Conservation (phyloP, 768 basidiomycete species). For the Pleurotus ostreatus region DNA sequence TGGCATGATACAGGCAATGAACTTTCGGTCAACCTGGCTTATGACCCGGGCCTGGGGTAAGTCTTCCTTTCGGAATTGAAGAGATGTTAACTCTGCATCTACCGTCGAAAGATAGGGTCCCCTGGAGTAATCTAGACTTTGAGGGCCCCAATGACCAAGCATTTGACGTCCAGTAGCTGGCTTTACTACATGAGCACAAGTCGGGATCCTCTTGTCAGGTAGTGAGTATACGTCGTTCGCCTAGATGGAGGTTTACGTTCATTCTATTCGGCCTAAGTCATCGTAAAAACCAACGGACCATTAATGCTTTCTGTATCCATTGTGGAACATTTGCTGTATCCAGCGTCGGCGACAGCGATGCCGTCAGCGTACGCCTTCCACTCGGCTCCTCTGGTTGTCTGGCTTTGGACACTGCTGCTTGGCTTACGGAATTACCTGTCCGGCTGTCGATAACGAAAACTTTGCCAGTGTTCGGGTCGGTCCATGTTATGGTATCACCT, state of each 20-base stretch:
- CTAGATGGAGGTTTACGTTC: slow-evolving; percentile 22
- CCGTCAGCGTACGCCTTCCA: slow-evolving; percentile 17
- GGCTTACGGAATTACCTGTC: slow-evolving; percentile 63
- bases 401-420: slow-evolving; percentile 15
- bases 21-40: slow-evolving; percentile 88
- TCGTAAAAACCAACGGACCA: slow-evolving; percentile 31
- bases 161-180: slow-evolving; percentile 8
- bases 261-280: too few relatives aligned
- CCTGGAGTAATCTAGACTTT: too few relatives aligned
- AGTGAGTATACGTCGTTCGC: slow-evolving; percentile 53
- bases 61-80: slow-evolving; percentile 48
- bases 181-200: background rate
- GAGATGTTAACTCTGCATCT: slow-evolving; percentile 13
- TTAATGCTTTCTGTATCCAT: slow-evolving; percentile 63
- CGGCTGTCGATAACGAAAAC: slow-evolving; percentile 58
- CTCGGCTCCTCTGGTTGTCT: slow-evolving; percentile 5
- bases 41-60: slow-evolving; percentile 60
- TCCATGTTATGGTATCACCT: slow-evolving; percentile 47
- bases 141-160: too few relatives aligned
- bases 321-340: slow-evolving; percentile 36
- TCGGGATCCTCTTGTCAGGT: slow-evolving; percentile 10
- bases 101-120: background rate
- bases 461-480: slow-evolving; percentile 58
- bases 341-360: slow-evolving; percentile 6
- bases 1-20: slow-evolving; percentile 69